A percentile compares a stretch with the other conserved stretches of the same genome.
These are phyloP conservation scores for Kwoniella bestiolae DNA, from an alignment of 768 basidiomycete genomes.

Conservation along the genomic window DNA sequence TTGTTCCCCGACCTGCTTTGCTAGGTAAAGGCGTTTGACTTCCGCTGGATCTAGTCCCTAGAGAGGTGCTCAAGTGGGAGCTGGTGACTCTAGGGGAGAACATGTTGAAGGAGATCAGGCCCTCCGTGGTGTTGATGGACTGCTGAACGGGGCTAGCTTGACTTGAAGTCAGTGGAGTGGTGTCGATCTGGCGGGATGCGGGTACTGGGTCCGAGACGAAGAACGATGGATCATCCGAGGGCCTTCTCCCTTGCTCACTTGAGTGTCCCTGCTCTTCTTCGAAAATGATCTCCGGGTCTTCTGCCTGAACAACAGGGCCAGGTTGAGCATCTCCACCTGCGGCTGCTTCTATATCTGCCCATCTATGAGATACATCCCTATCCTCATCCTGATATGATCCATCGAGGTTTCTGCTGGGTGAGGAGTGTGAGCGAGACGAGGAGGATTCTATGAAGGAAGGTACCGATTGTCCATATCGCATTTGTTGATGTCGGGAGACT, in stretches of 20 bases:
- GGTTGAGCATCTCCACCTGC: slow-evolving; percentile 10
- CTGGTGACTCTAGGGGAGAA: slow-evolving; percentile 13
- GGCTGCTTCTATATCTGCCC: slow-evolving; percentile 14
- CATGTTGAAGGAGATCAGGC: slow-evolving; percentile 16
- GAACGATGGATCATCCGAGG: slow-evolving; percentile 21
- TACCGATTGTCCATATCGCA: slow-evolving; percentile 46
- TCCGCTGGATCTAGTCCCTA: slow-evolving; percentile 16
- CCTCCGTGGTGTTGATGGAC: slow-evolving; percentile 5
- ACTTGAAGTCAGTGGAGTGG: not conserved
- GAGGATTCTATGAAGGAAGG: slow-evolving; percentile 47
- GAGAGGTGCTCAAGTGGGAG: slow-evolving; percentile 3
- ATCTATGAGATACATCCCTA: slow-evolving; percentile 14
- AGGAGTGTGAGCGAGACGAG: slow-evolving; percentile 22
- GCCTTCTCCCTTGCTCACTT: slow-evolving; percentile 33
- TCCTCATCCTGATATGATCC: slow-evolving; percentile 23
- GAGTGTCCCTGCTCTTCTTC: slow-evolving; percentile 29
- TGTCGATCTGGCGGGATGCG: slow-evolving; percentile 6
- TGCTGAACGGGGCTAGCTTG: not conserved
- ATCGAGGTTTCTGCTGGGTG: not conserved
- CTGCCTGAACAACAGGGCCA: not conserved
- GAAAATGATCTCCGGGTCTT: slow-evolving; percentile 22
- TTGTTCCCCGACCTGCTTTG: not conserved
- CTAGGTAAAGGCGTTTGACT: slow-evolving; percentile 12
- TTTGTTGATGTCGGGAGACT: slow-evolving; percentile 53
- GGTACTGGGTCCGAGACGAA: slow-evolving; percentile 27